Evolutionary conservation across 1,284 basidiomycete genomes (phyloP), one percentile per base, ranked within the genome.

Genomic region (Sporisorium graminicola): DNA sequence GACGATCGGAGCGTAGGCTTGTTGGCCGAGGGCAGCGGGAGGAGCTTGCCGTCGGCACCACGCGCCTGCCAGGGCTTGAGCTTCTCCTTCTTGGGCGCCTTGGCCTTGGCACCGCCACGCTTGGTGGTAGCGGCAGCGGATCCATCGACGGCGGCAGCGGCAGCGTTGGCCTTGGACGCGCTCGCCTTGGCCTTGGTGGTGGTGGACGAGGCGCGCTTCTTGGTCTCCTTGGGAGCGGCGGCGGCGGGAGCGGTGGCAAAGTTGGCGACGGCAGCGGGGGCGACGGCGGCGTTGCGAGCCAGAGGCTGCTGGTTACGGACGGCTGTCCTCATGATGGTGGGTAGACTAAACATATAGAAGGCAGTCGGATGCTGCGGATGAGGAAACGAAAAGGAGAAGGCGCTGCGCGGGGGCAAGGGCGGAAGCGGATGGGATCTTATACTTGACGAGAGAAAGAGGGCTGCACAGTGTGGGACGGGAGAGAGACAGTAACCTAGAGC

Each of bases 21-120:
- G 33, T 67, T 74, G 49, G 77, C 82, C 60, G 72, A 73, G 27
- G 82, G 82, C 27, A 84, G 70, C 13, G 82, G 82, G 10, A 84
- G 60, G n/a, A 78, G 64, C 65, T 80, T 80, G 49, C 78, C 78
- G 58, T 80, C 77, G 58, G 76, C 63, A 51, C 72, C 78, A 26
- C 72, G 57, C 18, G 65, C 73, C 58, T 80, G 68, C 78, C 78
- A 80, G 35, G 78, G 65, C 69, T 81, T 81, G 57, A 77, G 66
- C 70, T 80, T 80, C 65, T 71, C 65, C 68, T 79, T 79, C 69
- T 71, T 76, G 56, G 77, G 55, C 40, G 70, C 58, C 63, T 76
- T 77, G 62, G 65, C 44, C 61, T 77, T 77, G 47, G 73, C 52
- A 43, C 56, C 71, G 31, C 44, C 58, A 9, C 43, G 33, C 73